Conservation (phyloP, 192 early-diverging fungal genomes). For the Coemansia sp. region DNA sequence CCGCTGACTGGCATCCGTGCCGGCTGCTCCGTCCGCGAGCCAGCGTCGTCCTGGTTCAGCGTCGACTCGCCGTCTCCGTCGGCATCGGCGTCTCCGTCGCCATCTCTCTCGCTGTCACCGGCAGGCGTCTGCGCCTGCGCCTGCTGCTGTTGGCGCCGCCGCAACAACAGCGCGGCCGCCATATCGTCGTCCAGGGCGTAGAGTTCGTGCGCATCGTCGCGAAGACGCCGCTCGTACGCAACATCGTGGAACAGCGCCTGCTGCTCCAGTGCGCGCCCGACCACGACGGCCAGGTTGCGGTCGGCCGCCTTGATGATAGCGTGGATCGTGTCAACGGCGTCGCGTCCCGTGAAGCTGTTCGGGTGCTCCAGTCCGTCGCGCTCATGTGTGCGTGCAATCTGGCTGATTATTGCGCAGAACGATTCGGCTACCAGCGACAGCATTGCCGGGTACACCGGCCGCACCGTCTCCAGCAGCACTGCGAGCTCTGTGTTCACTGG, state of each 20-base stretch:
- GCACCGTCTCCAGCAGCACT: slow-evolving; percentile 38
- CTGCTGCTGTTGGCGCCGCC: not conserved
- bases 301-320: slow-evolving; percentile 81
- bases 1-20: slow-evolving; percentile 59
- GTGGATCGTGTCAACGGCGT: slow-evolving; percentile 85
- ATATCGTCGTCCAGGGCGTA: slow-evolving; percentile 73
- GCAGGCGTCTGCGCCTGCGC: too few species aligned
- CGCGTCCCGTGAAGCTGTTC: slow-evolving; percentile 81
- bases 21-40: slow-evolving; percentile 5
- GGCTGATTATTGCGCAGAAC: slow-evolving; percentile 60
- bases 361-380: slow-evolving; percentile 83
- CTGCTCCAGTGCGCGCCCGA: slow-evolving; percentile 86
- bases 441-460: slow-evolving; percentile 73
- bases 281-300: slow-evolving; percentile 80
- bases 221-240: slow-evolving; percentile 78
- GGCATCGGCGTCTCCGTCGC: slow-evolving; percentile 20
- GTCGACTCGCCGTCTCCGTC: slow-evolving; percentile 27
- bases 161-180: slow-evolving; percentile 21
- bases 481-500: slow-evolving; percentile 41
- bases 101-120: not conserved
- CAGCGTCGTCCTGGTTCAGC: slow-evolving; percentile 11
- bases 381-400: slow-evolving; percentile 60
- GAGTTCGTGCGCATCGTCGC: slow-evolving; percentile 80
- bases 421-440: slow-evolving; percentile 68
- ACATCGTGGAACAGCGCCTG: slow-evolving; percentile 95